Evolutionary conservation across 169 alveolate species (phyloP), one percentile per base, ranked within the genome.

Genomic region (Cytauxzoon felis): DNA sequence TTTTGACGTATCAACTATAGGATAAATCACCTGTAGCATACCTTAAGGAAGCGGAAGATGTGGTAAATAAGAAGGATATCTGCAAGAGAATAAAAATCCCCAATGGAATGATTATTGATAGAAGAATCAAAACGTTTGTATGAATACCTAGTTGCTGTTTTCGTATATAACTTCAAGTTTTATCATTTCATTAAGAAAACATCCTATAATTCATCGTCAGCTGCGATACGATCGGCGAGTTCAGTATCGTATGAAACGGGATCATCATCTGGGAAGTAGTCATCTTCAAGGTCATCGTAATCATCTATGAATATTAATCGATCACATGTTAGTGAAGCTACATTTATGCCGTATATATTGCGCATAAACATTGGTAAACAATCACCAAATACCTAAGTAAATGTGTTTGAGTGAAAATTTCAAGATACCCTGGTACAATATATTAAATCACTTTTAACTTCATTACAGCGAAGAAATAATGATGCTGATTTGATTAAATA

Each of bases 321-420:
- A 34, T 36, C 63, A 62, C 82, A 72, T 11, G 61, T 56, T 40
- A 60, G 33, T n/a, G 62, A 62, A 60, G 27, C 49, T 54, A 49
- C 82, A n/a, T 53, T 33, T 27, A 49, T 9, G 13, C 82, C 78
- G 40, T 62, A 62, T 45, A 72, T 57, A 53, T 58, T 58, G 32
- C 82, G 47, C 49, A 72, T 18, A 27, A 72, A 36, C 59, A 72
- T 32, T 18, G 82, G 82, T 2, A 72, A 11, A 38, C 82, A 72
- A 19, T 72, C 82, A 40, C 82, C 82, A 30, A 72, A 48, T 26
- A 26, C 69, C 82, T 72, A 19, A 45, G 18, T 1, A 49, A 52
- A 9, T 8, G 62, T 1, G 24, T 2, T 6, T 8, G 33, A 47
- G 5, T 16, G 21, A 18, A n/a, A 32, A 18, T 13, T 1, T n/a